phyloP scores from a whole-genome alignment of 73 alveolate species.

The Symbiodinium pilosum region DNA sequence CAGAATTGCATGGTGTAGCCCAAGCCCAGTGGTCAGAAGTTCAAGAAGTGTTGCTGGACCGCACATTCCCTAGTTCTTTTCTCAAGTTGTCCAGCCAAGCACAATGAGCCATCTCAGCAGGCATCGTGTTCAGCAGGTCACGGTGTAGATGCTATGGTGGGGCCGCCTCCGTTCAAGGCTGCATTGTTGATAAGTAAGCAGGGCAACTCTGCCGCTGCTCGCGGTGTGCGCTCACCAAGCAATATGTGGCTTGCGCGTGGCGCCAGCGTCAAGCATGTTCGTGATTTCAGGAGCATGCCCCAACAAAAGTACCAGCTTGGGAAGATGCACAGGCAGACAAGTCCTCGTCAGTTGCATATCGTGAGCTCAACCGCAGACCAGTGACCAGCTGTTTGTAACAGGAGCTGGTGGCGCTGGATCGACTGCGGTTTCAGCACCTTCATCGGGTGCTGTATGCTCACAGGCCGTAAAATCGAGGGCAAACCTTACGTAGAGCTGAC shows the following conservation, averaged over 20 bases:
- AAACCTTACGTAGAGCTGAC: no score
- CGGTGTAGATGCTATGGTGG: slow-evolving; percentile 10
- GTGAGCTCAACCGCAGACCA: not conserved
- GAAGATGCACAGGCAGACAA: slow-evolving; percentile 39
- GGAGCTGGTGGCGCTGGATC: slow-evolving; percentile 87
- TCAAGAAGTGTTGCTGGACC: no score
- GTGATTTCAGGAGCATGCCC: not conserved
- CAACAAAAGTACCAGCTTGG: slow-evolving; percentile 39
- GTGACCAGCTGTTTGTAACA: not conserved
- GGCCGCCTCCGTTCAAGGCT: not conserved
- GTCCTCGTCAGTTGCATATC: not conserved
- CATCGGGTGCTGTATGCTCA: slow-evolving; percentile 75
- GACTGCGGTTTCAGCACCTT: slow-evolving; percentile 71
- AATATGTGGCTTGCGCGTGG: slow-evolving; percentile 17
- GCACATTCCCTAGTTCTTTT: no score
- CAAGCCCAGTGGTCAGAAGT: no score
- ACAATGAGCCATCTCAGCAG: no score
- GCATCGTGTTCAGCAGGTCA: no score
- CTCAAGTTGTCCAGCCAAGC: no score
- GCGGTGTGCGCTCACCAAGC: no score
- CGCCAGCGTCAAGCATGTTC: not conserved
- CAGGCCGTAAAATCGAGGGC: not conserved
- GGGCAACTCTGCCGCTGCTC: no score
- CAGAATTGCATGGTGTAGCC: no score
- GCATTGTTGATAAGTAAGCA: not conserved